A percentile compares a stretch with the other conserved stretches of the same genome.
Evolutionary conservation across 257 asterid genomes (phyloP).

Genomic region (Primulina tabacum): DNA sequence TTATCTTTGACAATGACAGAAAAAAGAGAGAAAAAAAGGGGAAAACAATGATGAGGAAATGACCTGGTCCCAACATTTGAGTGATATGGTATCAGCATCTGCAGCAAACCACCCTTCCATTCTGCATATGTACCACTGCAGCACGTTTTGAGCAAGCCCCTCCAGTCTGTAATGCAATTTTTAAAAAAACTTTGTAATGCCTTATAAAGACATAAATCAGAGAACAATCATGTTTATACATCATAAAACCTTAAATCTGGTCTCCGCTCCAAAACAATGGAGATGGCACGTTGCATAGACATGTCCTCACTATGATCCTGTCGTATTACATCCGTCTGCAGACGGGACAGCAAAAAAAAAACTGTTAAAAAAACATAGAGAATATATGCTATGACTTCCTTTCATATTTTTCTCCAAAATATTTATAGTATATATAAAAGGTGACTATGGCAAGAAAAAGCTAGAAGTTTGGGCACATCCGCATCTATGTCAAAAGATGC

Average conservation of each 20-base stretch:
- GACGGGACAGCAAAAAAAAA: slow-evolving; percentile 9
- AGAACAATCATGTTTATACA: not conserved
- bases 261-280: slow-evolving; percentile 74
- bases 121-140: slow-evolving; percentile 97
- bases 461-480: too few species aligned
- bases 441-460: not conserved
- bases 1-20: not conserved
- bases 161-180: slow-evolving; percentile 53
- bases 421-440: too few species aligned
- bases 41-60: not conserved
- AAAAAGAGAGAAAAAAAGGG: not conserved
- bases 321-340: slow-evolving; percentile 71
- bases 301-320: slow-evolving; percentile 72
- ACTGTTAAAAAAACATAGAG: not conserved
- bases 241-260: slow-evolving; percentile 76
- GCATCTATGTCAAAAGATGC: too few species aligned
- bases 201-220: not conserved
- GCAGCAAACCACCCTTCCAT: slow-evolving; percentile 99
- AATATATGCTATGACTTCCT: not conserved
- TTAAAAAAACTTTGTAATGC: slow-evolving; percentile 1
- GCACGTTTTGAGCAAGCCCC: slow-evolving; percentile 72
- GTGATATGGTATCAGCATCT: slow-evolving; percentile 94
- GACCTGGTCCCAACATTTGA: slow-evolving; percentile 94
- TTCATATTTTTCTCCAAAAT: not conserved
- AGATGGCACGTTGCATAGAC: slow-evolving; percentile 77